Conservation (phyloP, 192 early-diverging fungal genomes). For the Coemansia sp. region DNA sequence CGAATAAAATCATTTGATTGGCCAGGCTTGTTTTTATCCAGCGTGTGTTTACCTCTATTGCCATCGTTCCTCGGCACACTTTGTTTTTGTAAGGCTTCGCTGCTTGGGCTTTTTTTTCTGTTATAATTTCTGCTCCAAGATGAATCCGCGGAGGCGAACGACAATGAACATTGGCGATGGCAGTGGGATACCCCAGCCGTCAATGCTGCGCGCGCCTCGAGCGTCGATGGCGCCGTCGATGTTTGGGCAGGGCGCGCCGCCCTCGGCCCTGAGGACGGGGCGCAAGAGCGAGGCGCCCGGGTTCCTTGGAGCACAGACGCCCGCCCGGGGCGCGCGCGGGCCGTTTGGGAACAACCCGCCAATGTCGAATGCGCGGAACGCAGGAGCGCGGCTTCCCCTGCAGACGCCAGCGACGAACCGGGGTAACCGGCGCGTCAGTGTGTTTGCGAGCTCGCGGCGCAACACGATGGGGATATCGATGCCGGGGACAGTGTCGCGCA, state of each 20-base stretch:
- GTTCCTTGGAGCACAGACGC: slow-evolving; percentile 29
- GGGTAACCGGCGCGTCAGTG: slow-evolving; percentile 41
- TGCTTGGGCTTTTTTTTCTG: not conserved
- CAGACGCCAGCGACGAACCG: slow-evolving; percentile 45
- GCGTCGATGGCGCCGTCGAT: slow-evolving; percentile 45
- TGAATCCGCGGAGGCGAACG: slow-evolving; percentile 41
- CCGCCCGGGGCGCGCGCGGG: slow-evolving; percentile 15
- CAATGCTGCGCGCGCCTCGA: slow-evolving; percentile 38
- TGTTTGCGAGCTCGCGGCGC: slow-evolving; percentile 45
- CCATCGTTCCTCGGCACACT: not conserved
- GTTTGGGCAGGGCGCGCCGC: slow-evolving; percentile 26
- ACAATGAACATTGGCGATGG: slow-evolving; percentile 49
- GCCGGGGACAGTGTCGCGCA: slow-evolving; percentile 33
- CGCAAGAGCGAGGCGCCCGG: slow-evolving; percentile 27
- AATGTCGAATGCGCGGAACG: slow-evolving; percentile 39
- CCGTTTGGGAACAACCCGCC: slow-evolving; percentile 29
- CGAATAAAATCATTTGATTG: slow-evolving; percentile 8
- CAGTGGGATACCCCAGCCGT: slow-evolving; percentile 45
- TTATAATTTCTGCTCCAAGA: not conserved
- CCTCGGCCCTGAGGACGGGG: slow-evolving; percentile 20
- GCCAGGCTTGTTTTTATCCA: slow-evolving; percentile 8
- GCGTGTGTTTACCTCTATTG: too few species aligned
- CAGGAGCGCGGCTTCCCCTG: slow-evolving; percentile 10
- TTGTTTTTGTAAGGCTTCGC: not conserved
- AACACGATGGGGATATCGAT: slow-evolving; percentile 20